A percentile compares a stretch with the other conserved stretches of the same genome.
These are phyloP conservation scores for Ustilago hordei DNA, from an alignment of 1,284 basidiomycete genomes.

Conservation along the genomic window DNA sequence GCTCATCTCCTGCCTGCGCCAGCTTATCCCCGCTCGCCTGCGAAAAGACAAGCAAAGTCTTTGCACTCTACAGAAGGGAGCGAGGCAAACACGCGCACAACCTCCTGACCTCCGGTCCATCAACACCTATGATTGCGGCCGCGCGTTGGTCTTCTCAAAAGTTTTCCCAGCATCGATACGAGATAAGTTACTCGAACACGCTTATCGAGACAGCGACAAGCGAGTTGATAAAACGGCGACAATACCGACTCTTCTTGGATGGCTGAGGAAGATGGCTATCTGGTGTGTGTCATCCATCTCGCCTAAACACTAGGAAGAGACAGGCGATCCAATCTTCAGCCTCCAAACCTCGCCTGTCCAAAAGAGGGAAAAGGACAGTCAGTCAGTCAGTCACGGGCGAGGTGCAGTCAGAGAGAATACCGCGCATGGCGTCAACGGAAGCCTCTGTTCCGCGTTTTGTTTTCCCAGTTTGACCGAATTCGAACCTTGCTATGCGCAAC, in stretches of 20 bases:
- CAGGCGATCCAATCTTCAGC: constrained; percentile 5
- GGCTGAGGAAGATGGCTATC: background rate
- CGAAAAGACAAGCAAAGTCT: background rate
- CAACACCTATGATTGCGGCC: background rate
- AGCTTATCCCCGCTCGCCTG: background rate
- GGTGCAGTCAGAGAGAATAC: background rate
- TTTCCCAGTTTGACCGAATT: constrained; percentile 12
- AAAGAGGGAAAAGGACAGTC: background rate
- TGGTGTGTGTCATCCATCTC: background rate
- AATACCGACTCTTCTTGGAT: background rate
- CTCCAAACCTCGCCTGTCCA: background rate
- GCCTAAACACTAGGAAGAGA: constrained; percentile 2
- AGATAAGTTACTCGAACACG: background rate
- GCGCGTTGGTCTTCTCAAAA: background rate
- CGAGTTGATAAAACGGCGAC: constrained; percentile 3
- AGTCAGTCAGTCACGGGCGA: background rate
- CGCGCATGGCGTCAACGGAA: constrained; percentile 1
- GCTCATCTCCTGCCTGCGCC: background rate
- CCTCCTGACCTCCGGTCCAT: background rate
- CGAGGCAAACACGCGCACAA: background rate
- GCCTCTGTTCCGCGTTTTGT: constrained; percentile 3
- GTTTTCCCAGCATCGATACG: background rate
- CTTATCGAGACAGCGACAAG: background rate
- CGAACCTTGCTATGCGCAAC: background rate
- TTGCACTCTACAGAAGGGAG: background rate